Conservation (phyloP, 805 yeast species). For the Metschnikowia lochheadii region DNA sequence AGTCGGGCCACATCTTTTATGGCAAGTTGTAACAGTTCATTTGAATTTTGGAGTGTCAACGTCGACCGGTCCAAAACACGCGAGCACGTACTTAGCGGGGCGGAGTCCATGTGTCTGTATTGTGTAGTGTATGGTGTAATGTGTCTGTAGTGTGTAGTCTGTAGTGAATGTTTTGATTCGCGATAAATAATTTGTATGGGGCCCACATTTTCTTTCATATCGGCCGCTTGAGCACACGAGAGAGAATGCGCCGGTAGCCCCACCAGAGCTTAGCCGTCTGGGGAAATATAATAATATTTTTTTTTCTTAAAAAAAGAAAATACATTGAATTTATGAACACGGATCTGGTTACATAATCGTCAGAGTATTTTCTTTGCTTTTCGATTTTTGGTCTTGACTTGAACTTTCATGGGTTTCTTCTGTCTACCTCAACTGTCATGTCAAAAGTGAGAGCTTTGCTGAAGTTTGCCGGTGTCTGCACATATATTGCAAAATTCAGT, state of each 20-base stretch:
- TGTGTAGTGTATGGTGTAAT: not conserved
- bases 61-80: constrained; percentile 22
- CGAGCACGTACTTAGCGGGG: constrained; percentile 6
- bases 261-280: not conserved
- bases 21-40: constrained; percentile 30
- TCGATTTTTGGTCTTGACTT: not conserved
- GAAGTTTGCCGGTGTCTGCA: not conserved
- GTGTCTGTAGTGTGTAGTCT: not conserved
- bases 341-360: too few species aligned
- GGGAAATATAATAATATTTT: not conserved
- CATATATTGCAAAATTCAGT: not conserved
- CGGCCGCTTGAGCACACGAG: not conserved
- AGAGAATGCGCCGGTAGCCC: not conserved
- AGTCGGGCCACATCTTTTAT: constrained; percentile 40
- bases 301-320: not conserved
- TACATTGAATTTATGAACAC: too few species aligned
- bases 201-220: too few species aligned
- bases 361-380: not conserved
- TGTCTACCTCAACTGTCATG: too few species aligned
- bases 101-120: not conserved
- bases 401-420: too few species aligned
- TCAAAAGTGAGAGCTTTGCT: too few species aligned
- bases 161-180: constrained; percentile 3
- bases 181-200: not conserved
- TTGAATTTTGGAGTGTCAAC: constrained; percentile 29